Evolutionary conservation across 371 early-diverging fungal genomes (phyloP).

Genomic region (Mucor saturninus): DNA sequence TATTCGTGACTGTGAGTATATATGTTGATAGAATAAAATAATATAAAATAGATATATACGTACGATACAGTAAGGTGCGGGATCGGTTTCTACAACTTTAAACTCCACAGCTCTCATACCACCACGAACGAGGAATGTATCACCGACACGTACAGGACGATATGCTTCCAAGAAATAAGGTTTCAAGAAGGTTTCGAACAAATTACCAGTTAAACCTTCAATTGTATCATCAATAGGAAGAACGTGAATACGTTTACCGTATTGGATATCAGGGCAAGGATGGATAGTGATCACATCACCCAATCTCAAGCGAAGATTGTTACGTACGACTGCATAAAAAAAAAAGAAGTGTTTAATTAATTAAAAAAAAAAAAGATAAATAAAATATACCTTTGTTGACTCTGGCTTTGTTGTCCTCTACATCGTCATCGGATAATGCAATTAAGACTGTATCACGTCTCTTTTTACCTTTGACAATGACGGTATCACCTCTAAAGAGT

Average conservation of each 20-base stretch:
- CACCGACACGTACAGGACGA: slow-evolving; percentile 94
- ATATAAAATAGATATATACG: slow-evolving; percentile 80
- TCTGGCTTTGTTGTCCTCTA: slow-evolving; percentile 91
- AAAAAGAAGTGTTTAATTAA: neutral
- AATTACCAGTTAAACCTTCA: slow-evolving; percentile 96
- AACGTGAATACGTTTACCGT: slow-evolving; percentile 94
- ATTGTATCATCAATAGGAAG: slow-evolving; percentile 98
- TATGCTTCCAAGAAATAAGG: slow-evolving; percentile 97
- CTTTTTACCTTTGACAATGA: slow-evolving; percentile 98
- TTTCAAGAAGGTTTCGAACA: slow-evolving; percentile 97
- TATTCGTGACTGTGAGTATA: slow-evolving; percentile 78
- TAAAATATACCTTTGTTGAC: slow-evolving; percentile 81
- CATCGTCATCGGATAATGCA: slow-evolving; percentile 88
- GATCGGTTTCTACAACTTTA: slow-evolving; percentile 97
- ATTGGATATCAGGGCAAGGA: slow-evolving; percentile 93
- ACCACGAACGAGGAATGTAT: slow-evolving; percentile 93
- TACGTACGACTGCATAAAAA: slow-evolving; percentile 75
- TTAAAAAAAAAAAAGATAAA: neutral
- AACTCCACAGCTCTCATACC: slow-evolving; percentile 99
- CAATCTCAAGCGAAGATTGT: slow-evolving; percentile 97
- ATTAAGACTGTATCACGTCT: slow-evolving; percentile 96
- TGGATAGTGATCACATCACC: slow-evolving; percentile 98
- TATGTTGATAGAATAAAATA: slow-evolving; percentile 38
- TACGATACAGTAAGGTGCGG: slow-evolving; percentile 95
- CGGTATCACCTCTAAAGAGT: slow-evolving; percentile 94